Base-by-base conservation (phyloP, 106 monocot species). In the Allium fistulosum region DNA sequence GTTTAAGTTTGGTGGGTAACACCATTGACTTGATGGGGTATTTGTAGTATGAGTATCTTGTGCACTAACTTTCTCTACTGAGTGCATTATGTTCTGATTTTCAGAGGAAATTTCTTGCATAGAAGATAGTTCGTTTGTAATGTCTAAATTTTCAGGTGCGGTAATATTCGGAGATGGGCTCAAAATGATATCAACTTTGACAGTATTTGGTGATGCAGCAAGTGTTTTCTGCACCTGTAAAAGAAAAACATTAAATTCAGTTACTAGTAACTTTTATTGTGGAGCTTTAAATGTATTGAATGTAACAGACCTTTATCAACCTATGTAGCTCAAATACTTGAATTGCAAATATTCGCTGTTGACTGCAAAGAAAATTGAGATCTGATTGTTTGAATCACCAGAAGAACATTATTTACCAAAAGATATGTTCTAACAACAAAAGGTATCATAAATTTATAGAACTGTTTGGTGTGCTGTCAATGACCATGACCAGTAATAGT, bases 271-370 rank as follows among this genome's bases (percentile, higher is more conserved):
- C 14, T 2, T 10, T 17, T 65, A 49, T 3, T 10, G 9, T 48
- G 49, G 10, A 11, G 9, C 6, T 52, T 15, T 10, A 8, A 52
- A 53, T 26, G 7, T 22, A 67, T 10, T 14, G 47, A 53, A 37
- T 26, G 16, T 27, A 57, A 73, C 88, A 81, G 62, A 93, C 93
- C 76, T 93, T 86, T 70, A 88, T 86, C 74, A 93, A 79, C 69
- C 85, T 86, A 80, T 93, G 93, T 49, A 93, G 83, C 81, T 93
- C 93, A 75, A 93, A 93, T n/a, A 93, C 86, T 86, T 93, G 93
- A 28, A 82, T 70, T 52, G 88, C 83, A 82, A 93, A 93, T 67
- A 88, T 76, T 75, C 86, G 85, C 81, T 93, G 93, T 67, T 93
- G 93, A 77, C 93, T 93, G 86, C 79, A 82, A 75, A 48, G 62